Conservation (phyloP, 768 basidiomycete species). For the Hygrocybe punicea region DNA sequence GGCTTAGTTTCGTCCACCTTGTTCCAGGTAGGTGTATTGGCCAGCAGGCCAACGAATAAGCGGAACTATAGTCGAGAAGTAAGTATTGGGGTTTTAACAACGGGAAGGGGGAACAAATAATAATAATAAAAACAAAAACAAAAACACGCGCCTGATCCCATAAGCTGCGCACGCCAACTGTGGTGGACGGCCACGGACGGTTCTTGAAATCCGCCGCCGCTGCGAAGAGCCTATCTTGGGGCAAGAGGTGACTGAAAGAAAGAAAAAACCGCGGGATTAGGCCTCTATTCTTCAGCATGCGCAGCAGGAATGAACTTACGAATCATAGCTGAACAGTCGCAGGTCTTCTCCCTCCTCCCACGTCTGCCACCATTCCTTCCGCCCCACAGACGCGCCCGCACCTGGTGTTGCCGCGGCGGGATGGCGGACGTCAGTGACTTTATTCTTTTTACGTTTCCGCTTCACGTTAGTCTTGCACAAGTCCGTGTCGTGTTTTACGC, state of each 20-base stretch:
- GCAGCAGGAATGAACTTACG: conserved; percentile 38
- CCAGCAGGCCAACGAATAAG: conserved; percentile 55
- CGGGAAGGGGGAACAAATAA: too few relatives aligned
- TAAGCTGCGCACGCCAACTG: conserved; percentile 40
- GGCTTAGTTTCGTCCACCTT: conserved; percentile 34
- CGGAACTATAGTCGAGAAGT: conserved; percentile 46
- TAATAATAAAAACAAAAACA: neutral
- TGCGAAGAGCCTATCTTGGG: conserved; percentile 54
- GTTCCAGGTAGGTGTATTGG: conserved; percentile 44
- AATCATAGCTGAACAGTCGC: conserved; percentile 45
- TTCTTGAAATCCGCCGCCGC: conserved; percentile 57
- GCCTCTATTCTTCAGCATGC: neutral
- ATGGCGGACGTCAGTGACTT: neutral
- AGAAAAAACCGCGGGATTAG: neutral
- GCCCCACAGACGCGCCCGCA: neutral
- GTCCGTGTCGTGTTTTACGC: conserved; percentile 52
- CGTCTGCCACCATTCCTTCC: conserved; percentile 61
- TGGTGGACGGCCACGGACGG: conserved; percentile 39
- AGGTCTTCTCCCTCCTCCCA: conserved; percentile 64
- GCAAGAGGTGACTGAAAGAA: conserved; percentile 39
- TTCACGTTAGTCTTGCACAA: conserved; percentile 54
- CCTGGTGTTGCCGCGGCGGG: neutral
- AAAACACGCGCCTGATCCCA: conserved; percentile 60
- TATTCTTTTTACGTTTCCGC: conserved; percentile 43
- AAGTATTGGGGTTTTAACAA: too few relatives aligned